Conservation (phyloP, 805 yeast species). For the Kodamaea restingae region DNA sequence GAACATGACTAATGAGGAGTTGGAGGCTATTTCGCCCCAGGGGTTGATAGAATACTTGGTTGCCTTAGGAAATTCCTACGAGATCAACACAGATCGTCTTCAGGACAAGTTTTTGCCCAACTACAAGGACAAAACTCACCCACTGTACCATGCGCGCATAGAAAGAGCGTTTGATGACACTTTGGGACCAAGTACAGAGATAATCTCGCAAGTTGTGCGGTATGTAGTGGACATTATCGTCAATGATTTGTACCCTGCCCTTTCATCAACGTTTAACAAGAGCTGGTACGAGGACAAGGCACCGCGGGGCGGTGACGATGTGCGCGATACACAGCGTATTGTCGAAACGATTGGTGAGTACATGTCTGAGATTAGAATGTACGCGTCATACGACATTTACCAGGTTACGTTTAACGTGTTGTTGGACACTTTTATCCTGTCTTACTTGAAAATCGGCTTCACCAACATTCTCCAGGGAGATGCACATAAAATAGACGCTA, state of each 20-base stretch:
- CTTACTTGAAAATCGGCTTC: slow-evolving; percentile 37
- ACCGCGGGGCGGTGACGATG: slow-evolving; percentile 22
- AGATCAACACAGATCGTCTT: slow-evolving; percentile 63
- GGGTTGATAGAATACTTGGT: slow-evolving; percentile 78
- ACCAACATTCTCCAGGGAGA: slow-evolving; percentile 39
- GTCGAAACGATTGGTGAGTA: slow-evolving; percentile 75
- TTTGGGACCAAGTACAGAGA: slow-evolving; percentile 66
- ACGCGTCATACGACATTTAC: slow-evolving; percentile 40
- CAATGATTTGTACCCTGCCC: slow-evolving; percentile 65
- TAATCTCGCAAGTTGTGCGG: slow-evolving; percentile 72
- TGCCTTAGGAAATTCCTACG: slow-evolving; percentile 85
- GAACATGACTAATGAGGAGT: slow-evolving; percentile 37
- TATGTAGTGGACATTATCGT: slow-evolving; percentile 63
- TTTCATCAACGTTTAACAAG: slow-evolving; percentile 59
- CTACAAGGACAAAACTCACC: slow-evolving; percentile 56
- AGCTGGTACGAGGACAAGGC: slow-evolving; percentile 59
- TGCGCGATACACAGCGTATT: slow-evolving; percentile 53
- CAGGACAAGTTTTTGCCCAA: slow-evolving; percentile 62
- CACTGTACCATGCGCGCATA: slow-evolving; percentile 33
- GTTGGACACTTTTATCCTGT: slow-evolving; percentile 35
- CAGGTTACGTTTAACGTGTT: slow-evolving; percentile 35
- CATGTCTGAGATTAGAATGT: slow-evolving; percentile 56
- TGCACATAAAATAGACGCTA: slow-evolving; percentile 41
- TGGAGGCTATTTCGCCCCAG: slow-evolving; percentile 42
- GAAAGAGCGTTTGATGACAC: slow-evolving; percentile 37